Conservation (phyloP, 352 stramenopile genomes). For the Pythium insidiosum region DNA sequence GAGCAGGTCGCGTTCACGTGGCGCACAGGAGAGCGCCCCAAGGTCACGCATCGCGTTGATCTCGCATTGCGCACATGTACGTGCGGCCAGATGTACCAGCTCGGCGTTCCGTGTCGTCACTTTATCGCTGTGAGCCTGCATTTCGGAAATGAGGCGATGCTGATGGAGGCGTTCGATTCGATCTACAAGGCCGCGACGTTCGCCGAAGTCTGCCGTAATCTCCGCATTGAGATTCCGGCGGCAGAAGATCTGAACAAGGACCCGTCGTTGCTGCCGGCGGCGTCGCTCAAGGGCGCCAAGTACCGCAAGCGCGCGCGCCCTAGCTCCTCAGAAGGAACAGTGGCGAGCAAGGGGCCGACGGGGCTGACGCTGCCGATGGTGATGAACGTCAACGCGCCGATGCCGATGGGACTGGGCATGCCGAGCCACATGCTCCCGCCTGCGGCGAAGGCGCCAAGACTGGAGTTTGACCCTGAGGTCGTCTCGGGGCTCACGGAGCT, state of each 20-base stretch:
- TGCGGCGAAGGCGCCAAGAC: conserved; percentile 33
- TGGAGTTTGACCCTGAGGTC: conserved; percentile 58
- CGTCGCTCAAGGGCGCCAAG: conserved; percentile 37
- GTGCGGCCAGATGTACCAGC: conserved; percentile 60
- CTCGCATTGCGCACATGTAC: conserved; percentile 51
- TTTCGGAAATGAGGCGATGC: conserved; percentile 42
- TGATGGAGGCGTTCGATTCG: conserved; percentile 53
- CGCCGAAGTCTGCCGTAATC: conserved; percentile 42
- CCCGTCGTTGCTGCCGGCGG: conserved; percentile 40
- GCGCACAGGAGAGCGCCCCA: conserved; percentile 53
- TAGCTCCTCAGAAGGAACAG: too few species aligned
- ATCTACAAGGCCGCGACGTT: conserved; percentile 70
- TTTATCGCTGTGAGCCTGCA: conserved; percentile 59
- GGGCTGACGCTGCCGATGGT: neutral
- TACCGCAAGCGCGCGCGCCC: conserved; percentile 50
- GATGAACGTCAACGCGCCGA: neutral
- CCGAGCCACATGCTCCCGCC: conserved; percentile 4
- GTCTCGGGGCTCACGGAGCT: conserved; percentile 49
- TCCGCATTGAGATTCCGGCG: conserved; percentile 71
- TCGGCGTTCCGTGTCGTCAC: conserved; percentile 71
- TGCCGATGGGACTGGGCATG: conserved; percentile 1
- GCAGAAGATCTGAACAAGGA: conserved; percentile 70
- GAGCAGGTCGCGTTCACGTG: conserved; percentile 67
- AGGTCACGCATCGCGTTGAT: conserved; percentile 63
- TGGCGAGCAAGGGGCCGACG: too few species aligned